Evolutionary conservation across 2,329 filamentous ascomycete genomes (phyloP), one percentile per base, ranked within the genome.

Genomic region (Lasiodiplodia theobromae): DNA sequence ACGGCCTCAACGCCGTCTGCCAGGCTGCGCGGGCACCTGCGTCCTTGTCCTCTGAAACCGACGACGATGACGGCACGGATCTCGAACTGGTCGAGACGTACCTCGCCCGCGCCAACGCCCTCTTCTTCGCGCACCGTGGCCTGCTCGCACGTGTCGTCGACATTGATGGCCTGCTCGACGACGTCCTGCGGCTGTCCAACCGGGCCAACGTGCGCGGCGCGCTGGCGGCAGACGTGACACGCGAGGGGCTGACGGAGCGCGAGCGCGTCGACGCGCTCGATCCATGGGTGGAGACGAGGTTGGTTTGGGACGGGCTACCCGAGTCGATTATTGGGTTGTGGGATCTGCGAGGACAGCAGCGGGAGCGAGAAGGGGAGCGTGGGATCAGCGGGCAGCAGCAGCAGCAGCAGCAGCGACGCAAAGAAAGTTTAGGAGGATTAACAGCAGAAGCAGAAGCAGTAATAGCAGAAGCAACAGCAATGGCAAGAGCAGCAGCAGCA

Each of bases 71-170:
- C 69, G 12, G 65, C 68, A 4, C 57, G 14, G 6, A 54, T n/a
- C 23, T 56, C 23, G 47, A 51, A 11, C 62, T 74, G 3, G 70
- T 77, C 6, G 67, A 71, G 4, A 71, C 73, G n/a, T 79, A 77
- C 65, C 69, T 79, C 14, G 62, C 71, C 34, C 66, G 72, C 28
- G 71, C 73, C 4, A 79, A 79, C 49, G 75, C 75, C n/a, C 70
- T 70, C 0, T 78, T 78, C 71, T 79, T 79, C 64, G 74, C 73
- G 0, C 76, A 76, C 0, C 72, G 77, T 6, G 75, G 75, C 0
- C 69, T 79, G 2, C 70, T 62, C 21, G 73, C 77, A 1, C 75
- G 73, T 6, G 58, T 79, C 18, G 64, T 70, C n/a, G 73, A 74
- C 2, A 71, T 77, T 16, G 70, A 72, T 18, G 54, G 69, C 11